These are phyloP conservation scores for Trichomonas vaginalis DNA, from an alignment of 208 protist species.

Conservation along the genomic window DNA sequence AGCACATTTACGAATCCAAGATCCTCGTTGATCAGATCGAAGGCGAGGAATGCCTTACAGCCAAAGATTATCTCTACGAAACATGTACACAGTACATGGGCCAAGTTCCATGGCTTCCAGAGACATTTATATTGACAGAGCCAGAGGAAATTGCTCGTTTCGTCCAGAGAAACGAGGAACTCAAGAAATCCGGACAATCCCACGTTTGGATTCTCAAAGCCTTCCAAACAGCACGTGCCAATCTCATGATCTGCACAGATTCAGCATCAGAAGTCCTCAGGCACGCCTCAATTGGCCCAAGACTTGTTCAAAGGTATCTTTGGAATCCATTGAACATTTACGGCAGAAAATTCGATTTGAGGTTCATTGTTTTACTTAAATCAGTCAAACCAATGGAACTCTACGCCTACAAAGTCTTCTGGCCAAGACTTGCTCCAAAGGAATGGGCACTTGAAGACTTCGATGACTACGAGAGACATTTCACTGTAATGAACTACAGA, in stretches of 20 bases:
- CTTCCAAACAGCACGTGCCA: background rate
- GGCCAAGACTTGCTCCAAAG: background rate
- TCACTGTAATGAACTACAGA: background rate
- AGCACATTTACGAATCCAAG: background rate
- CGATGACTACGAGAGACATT: background rate
- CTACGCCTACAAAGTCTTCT: background rate
- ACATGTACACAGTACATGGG: background rate
- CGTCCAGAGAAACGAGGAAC: background rate
- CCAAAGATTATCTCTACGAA: background rate
- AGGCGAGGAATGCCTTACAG: background rate
- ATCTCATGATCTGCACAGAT: background rate
- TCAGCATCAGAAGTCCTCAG: background rate
- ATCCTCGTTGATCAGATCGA: background rate
- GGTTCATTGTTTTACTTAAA: background rate
- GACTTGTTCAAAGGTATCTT: background rate
- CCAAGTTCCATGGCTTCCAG: background rate
- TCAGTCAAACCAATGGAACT: background rate
- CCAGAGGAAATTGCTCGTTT: background rate
- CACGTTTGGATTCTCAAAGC: background rate
- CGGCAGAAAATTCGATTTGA: background rate
- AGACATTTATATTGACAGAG: background rate
- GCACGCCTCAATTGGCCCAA: background rate
- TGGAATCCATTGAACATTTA: background rate
- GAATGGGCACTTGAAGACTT: background rate
- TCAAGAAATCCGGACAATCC: background rate